Evolutionary conservation across 768 basidiomycete genomes (phyloP).

Genomic region (Hemileccinum impolitum): DNA sequence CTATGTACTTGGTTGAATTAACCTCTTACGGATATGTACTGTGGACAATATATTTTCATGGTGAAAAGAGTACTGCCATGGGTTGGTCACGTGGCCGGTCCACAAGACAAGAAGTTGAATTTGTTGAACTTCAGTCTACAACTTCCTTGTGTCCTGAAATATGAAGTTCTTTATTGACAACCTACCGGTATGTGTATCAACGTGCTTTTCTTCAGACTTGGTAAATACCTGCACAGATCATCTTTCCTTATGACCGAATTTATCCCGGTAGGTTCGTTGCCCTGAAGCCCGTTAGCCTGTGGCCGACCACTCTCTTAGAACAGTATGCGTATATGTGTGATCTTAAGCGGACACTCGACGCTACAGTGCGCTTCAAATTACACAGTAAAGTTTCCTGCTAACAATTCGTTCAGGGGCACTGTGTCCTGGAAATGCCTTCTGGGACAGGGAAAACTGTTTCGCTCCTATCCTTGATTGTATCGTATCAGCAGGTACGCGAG

Average conservation of each 20-base stretch:
- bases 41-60: background rate
- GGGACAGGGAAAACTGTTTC: slow-evolving; percentile 99
- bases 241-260: slow-evolving; percentile 93
- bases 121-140: no score
- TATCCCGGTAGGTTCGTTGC: slow-evolving; percentile 70
- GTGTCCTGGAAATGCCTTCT: slow-evolving; percentile 99
- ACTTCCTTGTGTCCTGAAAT: background rate
- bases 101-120: background rate
- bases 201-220: background rate
- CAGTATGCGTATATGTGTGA: slow-evolving; percentile 99
- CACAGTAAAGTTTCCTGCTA: background rate
- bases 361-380: slow-evolving; percentile 54
- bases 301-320: slow-evolving; percentile 46
- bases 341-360: slow-evolving; percentile 93
- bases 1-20: background rate
- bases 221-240: slow-evolving; percentile 46
- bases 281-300: background rate
- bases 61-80: no score
- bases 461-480: slow-evolving; percentile 90
- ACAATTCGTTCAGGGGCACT: slow-evolving; percentile 74
- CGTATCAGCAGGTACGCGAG: slow-evolving; percentile 83
- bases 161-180: slow-evolving; percentile 88
- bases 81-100: slow-evolving; percentile 15
- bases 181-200: slow-evolving; percentile 54
- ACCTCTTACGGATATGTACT: background rate